Evolutionary conservation across 1,284 basidiomycete species (phyloP), one percentile per base, ranked within the genome.

Genomic region (Rhizoctonia solani): DNA sequence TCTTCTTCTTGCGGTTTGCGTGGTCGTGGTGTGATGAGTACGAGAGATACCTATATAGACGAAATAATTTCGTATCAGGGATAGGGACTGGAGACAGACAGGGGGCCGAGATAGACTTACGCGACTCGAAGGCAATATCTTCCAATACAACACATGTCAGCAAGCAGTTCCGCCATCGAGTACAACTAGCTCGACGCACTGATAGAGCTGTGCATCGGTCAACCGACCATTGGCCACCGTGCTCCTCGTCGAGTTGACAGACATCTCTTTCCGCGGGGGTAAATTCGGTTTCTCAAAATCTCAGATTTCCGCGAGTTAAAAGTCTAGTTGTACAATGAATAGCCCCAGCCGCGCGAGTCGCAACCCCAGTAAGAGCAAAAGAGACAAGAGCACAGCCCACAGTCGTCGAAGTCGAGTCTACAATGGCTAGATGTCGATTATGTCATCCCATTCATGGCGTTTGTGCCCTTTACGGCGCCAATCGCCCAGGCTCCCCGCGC

Each of bases 201-300:
- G 85, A 79, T 90, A 92, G 72, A 93, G 79, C 74, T 91, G 89
- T 68, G 91, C 88, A 73, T 93, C 90, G 30, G 86, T 84, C 54
- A 92, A 50, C 19, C 59, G 47, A 23, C 59, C 59, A 19, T 65
- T 53, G 44, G 37, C 37, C 29, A 65, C 37, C 19, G 59, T 65
- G 59, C 59, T 65, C 59, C 59, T 32, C 16, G 59, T 65, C 59
- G 59, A 65, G 59, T 65, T 65, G 49, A 65, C 49, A 29, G 59
- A 65, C 59, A 65, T 65, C 21, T 37, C 49, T 4, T 39, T 8
- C 9, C 37, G 37, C 37, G 37, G 16, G 37, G 8, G 37, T 39
- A 39, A 39, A 39, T n/a, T n/a, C n/a, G n/a, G n/a, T n/a, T n/a
- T n/a, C n/a, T n/a, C n/a, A n/a, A n/a, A n/a, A n/a, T n/a, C n/a